Base-by-base conservation (phyloP, 257 asterid species). In the Solanum sparsipilum region DNA sequence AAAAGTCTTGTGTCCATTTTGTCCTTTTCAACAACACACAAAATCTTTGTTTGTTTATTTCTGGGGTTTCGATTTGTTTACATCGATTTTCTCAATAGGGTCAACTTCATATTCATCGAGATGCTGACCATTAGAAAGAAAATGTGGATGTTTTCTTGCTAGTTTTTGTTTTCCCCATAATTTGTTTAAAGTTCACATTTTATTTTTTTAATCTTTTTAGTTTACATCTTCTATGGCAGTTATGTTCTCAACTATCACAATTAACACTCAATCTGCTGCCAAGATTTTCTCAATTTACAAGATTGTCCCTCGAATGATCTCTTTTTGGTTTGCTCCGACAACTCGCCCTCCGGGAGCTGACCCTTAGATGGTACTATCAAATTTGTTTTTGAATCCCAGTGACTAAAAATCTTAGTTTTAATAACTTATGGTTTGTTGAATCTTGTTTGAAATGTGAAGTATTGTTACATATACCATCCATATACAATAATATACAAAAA, bases 281-380 rank as follows among this genome's bases (percentile, higher is more conserved):
- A 90, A 23, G 56, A 60, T 84, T 56, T 65, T 20, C 56, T 65
- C 63, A 84, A 36, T 91, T 60, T 92, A 92, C 70, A 90, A 84
- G 85, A 70, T 89, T 86, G 90, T 88, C 81, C 93, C 95, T 3
- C 94, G 91, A 87, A 91, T 94, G 92, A 93, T 95, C 44, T 93
- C 98, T 87, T 94, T 92, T 11, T 95, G 97, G 96, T 96, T 94
- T 91, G 98, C 98, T 75, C 98, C 94, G 44, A 94, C 97, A 87
- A 93, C 97, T 63, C 98, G 94, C 87, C 99, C 99, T 83, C 99
- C 99, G 25, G 99, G 99, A 92, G 90, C 92, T 23, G 98, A 94
- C 83, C 99, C 99, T n/a, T 96, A 92, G 87, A 38, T 67, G 36
- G 29, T 39, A n/a, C 13, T n/a, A 7, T 38, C 29, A 65, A 7